Conservation (phyloP, 306 rosid species). For the Biancaea sappan region DNA sequence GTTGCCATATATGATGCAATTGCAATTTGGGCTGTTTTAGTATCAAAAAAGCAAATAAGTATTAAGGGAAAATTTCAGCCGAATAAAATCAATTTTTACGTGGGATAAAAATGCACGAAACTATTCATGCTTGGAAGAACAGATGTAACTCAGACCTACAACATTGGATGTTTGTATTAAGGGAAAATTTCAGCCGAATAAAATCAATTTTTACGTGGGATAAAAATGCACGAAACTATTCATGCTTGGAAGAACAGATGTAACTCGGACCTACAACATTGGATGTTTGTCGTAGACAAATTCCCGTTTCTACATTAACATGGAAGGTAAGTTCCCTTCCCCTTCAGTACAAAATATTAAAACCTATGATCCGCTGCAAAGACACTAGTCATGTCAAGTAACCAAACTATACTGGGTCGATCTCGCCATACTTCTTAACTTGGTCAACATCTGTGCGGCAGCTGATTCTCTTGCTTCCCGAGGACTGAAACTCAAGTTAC, state of each 20-base stretch:
- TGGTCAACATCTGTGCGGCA: slow-evolving; percentile 48
- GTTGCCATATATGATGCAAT: too few species aligned
- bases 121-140: background rate
- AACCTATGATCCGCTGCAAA: background rate
- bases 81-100: too few species aligned
- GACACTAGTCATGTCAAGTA: background rate
- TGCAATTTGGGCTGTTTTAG: too few species aligned
- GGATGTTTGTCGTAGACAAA: background rate
- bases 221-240: background rate
- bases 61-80: too few species aligned
- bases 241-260: background rate
- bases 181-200: too few species aligned
- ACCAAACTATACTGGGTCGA: slow-evolving; percentile 17
- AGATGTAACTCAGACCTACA: background rate
- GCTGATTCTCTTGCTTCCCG: slow-evolving; percentile 60
- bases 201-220: too few species aligned
- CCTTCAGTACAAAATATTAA: background rate
- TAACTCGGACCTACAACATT: background rate
- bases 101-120: background rate
- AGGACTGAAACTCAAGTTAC: slow-evolving; percentile 38
- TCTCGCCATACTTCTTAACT: slow-evolving; percentile 37
- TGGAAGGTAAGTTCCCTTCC: background rate
- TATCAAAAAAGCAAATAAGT: too few species aligned
- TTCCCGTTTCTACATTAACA: background rate
- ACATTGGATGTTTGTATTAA: too few species aligned